Conservation (phyloP, 805 yeast species). For the Candida quercuum region DNA sequence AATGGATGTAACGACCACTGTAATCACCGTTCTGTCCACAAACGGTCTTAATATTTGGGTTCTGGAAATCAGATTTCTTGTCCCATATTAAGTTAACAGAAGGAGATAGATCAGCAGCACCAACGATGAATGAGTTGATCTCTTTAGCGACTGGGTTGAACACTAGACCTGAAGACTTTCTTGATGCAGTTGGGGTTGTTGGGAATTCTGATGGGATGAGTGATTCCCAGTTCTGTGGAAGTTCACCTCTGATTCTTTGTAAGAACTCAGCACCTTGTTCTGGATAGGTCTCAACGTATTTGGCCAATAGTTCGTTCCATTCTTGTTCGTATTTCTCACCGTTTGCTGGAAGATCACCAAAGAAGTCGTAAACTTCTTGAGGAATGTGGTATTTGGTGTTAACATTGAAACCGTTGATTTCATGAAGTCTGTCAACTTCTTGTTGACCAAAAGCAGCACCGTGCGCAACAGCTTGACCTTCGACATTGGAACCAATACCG, state of each 20-base stretch:
- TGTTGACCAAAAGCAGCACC: constrained; percentile 31
- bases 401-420: constrained; percentile 19
- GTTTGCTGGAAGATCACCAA: constrained; percentile 17
- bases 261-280: constrained; percentile 24
- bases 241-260: constrained; percentile 24
- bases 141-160: constrained; percentile 25
- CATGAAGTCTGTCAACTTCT: constrained; percentile 23
- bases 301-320: constrained; percentile 23
- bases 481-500: constrained; percentile 28
- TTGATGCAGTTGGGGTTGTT: constrained; percentile 21
- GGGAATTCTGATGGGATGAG: constrained; percentile 17
- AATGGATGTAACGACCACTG: constrained; percentile 28
- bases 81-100: constrained; percentile 28
- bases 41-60: constrained; percentile 17
- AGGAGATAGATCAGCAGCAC: constrained; percentile 32
- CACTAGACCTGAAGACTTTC: constrained; percentile 25
- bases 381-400: constrained; percentile 21
- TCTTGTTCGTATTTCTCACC: constrained; percentile 20
- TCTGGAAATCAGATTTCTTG: constrained; percentile 27
- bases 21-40: constrained; percentile 29
- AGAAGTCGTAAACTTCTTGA: constrained; percentile 26
- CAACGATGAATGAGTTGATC: constrained; percentile 26
- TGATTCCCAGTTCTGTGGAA: constrained; percentile 24
- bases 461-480: constrained; percentile 29
- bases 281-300: constrained; percentile 22